These are phyloP conservation scores for Naganishia vishniacii DNA, from an alignment of 768 basidiomycete genomes.

Conservation along the genomic window DNA sequence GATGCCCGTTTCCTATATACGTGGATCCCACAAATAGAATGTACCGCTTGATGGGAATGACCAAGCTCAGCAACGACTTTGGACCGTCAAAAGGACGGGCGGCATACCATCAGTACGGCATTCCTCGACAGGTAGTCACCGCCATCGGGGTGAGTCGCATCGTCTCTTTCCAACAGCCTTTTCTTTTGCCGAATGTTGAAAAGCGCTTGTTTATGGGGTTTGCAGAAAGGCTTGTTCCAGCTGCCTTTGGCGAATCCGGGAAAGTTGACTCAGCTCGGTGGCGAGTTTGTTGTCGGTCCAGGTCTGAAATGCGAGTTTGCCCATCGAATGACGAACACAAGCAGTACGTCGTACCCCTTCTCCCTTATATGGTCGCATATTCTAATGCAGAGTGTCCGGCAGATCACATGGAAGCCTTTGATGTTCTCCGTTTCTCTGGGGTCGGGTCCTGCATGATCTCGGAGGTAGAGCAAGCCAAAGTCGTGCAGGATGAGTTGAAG, in stretches of 20 bases:
- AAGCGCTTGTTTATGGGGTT: not conserved
- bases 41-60: slow-evolving; percentile 47
- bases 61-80: slow-evolving; percentile 43
- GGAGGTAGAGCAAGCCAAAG: slow-evolving; percentile 29
- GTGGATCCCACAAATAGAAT: slow-evolving; percentile 43
- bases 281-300: slow-evolving; percentile 46
- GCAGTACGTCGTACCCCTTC: slow-evolving; percentile 32
- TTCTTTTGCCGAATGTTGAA: not conserved
- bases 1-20: slow-evolving; percentile 48
- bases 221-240: slow-evolving; percentile 42
- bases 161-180: not conserved
- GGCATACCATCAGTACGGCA: slow-evolving; percentile 41
- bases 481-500: slow-evolving; percentile 35
- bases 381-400: slow-evolving; percentile 7
- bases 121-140: slow-evolving; percentile 41
- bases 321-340: slow-evolving; percentile 48
- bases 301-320: slow-evolving; percentile 45
- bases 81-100: slow-evolving; percentile 43
- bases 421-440: slow-evolving; percentile 42
- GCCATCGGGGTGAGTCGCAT: slow-evolving; percentile 38
- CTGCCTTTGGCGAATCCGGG: slow-evolving; percentile 45
- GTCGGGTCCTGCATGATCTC: slow-evolving; percentile 32
- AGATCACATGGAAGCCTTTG: slow-evolving; percentile 50
- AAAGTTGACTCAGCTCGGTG: slow-evolving; percentile 46
- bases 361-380: not conserved